These are phyloP conservation scores for Chlorella sp. DNA, from an alignment of 139 green algal species.

Conservation along the genomic window DNA sequence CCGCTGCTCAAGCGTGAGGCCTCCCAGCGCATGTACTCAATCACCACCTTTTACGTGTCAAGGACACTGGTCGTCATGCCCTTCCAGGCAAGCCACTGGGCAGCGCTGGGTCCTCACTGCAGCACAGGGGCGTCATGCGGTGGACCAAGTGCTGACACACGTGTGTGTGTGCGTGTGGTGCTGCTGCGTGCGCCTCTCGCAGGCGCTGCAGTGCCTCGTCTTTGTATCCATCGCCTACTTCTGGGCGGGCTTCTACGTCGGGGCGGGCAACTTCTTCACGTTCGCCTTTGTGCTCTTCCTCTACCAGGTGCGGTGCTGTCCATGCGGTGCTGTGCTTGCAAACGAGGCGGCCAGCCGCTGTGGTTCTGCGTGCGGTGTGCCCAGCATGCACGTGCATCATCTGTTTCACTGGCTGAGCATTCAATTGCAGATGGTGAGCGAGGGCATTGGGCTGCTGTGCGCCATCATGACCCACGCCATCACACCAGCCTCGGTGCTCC, in stretches of 20 bases:
- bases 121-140: no score
- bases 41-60: conserved; percentile 17
- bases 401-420: neutral
- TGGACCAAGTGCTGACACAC: no score
- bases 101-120: no score
- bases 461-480: conserved; percentile 28
- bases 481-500: conserved; percentile 32
- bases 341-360: no score
- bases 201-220: conserved; percentile 15
- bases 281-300: conserved; percentile 25
- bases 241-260: conserved; percentile 21
- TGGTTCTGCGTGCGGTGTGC: no score
- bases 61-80: conserved; percentile 15
- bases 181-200: no score
- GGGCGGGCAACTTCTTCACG: conserved; percentile 25
- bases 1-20: conserved; percentile 27
- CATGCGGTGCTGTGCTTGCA: no score
- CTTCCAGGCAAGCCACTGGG: conserved; percentile 1
- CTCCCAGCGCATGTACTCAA: conserved; percentile 19
- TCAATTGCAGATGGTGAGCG: conserved; percentile 20
- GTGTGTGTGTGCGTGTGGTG: no score
- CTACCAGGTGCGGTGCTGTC: conserved; percentile 42
- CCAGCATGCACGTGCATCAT: no score
- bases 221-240: conserved; percentile 26
- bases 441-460: conserved; percentile 43